Evolutionary conservation across 306 rosid species (phyloP), one percentile per base, ranked within the genome.

Genomic region (Cucurbita maxima): DNA sequence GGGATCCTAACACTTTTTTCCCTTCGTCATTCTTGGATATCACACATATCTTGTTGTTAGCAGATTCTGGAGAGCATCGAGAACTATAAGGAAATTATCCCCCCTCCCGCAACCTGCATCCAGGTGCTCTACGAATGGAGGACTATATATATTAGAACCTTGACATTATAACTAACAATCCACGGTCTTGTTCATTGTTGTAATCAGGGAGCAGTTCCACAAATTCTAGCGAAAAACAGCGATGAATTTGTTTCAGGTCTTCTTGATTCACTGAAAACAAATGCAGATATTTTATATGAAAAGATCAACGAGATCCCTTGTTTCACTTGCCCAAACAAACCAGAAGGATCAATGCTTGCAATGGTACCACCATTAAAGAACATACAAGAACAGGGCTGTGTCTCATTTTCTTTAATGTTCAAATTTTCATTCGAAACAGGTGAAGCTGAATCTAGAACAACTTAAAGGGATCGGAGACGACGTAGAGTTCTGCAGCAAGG

Each of bases 291-390:
- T 20, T 82, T 80, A 37, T 85, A 57, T 25, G 62, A 69, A 3
- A 82, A 45, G 72, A 74, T 87, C 7, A 79, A 69, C 20, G 85
- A 84, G 44, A 82, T 82, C 60, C 80, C 85, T 22, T 79, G 81
- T 75, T 61, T 84, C 8, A 62, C 77, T 64, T 84, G 87, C 77
- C 87, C 85, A 54, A 47, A 66, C 80, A 87, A 84, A 80, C 84
- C 84, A 34, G 84, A 82, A 67, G 91, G 91, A 56, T 20, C 91
- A 53, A 82, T 87, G 84, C 78, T 73, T 77, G 48, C 81, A 45
- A 68, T 82, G 86, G 91, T 87, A 75, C 25, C 10, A 38, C 19
- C 41, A 34, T n/a, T 48, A 10, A 40, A 48, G 30, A 63, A 48
- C 5, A 38, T 62, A 38, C 50, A 62, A 8, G 15, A 16, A 8